Base-by-base conservation (phyloP, 306 rosid species). In the Crotalaria pallida region DNA sequence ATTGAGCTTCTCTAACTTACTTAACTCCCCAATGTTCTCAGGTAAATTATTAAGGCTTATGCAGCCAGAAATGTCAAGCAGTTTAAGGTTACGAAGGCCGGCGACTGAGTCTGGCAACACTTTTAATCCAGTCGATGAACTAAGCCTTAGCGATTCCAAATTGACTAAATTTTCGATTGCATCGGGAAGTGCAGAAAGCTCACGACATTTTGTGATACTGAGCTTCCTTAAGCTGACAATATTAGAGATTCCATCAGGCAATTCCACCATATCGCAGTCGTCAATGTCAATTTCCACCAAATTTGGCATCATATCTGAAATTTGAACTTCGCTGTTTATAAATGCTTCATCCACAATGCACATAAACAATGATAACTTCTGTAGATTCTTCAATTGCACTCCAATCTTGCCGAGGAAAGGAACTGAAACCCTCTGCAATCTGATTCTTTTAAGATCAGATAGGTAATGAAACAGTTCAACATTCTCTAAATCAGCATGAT, bases 41-140 rank as follows among this genome's bases (percentile, higher is more conserved):
- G 97, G 91, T 43, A 88, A 71, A 4, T 16, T 57, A 51, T 29
- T 2, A 49, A 88, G 71, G 67, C 86, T 82, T 61, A 58, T 58
- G 65, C 96, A 91, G 16, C 76, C 65, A 34, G 88, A 84, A 41
- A 92, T 71, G 68, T 91, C 96, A 2, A 91, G 88, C 71, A 61
- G 52, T 1, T 64, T 36, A n/a, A 88, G 68, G 27, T 43, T 69
- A 0, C 13, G 15, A 23, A 91, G 87, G 8, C 40, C 57, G 19
- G 40, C 19, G 13, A 67, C 65, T 2, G 90, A 85, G 1, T 72
- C 76, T 3, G 96, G 92, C 49, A 87, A 34, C 73, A 41, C 78
- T 43, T 0, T 23, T 47, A 92, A 69, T 53, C 50, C 75, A 27
- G 79, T 76, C 47, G 94, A 89, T 0, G 86, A 85, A 48, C 77